Conservation (phyloP, 345 rosid genomes). For the Melastoma malabathricum region DNA sequence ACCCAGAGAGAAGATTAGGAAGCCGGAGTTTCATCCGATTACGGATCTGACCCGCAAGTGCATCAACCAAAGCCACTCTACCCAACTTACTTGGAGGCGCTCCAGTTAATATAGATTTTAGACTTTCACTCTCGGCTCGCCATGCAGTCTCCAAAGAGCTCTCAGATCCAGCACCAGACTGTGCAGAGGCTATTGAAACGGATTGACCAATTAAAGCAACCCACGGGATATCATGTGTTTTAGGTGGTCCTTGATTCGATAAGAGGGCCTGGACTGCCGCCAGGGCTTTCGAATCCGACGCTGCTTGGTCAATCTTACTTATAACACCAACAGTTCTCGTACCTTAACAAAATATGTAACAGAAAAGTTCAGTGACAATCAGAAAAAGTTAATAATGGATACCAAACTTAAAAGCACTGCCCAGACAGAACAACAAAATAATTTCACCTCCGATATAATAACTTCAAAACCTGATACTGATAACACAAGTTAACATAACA, state of each 20-base stretch:
- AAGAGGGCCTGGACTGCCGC: slow-evolving; percentile 66
- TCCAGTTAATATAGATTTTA: slow-evolving; percentile 59
- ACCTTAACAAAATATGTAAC: slow-evolving; percentile 25
- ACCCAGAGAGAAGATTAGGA: slow-evolving; percentile 70
- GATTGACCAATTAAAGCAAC: slow-evolving; percentile 76
- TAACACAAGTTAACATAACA: too few relatives aligned
- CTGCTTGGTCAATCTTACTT: slow-evolving; percentile 91
- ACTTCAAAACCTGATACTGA: too few relatives aligned
- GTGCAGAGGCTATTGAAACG: slow-evolving; percentile 61
- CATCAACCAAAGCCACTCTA: slow-evolving; percentile 69
- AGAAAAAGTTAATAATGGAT: not conserved
- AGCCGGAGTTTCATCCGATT: slow-evolving; percentile 64
- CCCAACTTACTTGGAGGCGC: slow-evolving; percentile 64
- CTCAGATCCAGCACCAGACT: slow-evolving; percentile 46
- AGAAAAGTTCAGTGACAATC: too few relatives aligned
- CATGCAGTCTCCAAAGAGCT: slow-evolving; percentile 70
- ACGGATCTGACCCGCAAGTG: slow-evolving; percentile 63
- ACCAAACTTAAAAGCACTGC: not conserved
- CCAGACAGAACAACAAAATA: not conserved
- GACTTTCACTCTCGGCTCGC: slow-evolving; percentile 69
- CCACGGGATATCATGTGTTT: slow-evolving; percentile 61
- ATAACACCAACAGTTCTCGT: slow-evolving; percentile 90
- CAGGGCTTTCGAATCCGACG: slow-evolving; percentile 48
- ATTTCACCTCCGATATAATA: not conserved
- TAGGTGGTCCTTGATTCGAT: slow-evolving; percentile 62